Conservation (phyloP, 106 monocot genomes). For the Triglochin maritima region DNA sequence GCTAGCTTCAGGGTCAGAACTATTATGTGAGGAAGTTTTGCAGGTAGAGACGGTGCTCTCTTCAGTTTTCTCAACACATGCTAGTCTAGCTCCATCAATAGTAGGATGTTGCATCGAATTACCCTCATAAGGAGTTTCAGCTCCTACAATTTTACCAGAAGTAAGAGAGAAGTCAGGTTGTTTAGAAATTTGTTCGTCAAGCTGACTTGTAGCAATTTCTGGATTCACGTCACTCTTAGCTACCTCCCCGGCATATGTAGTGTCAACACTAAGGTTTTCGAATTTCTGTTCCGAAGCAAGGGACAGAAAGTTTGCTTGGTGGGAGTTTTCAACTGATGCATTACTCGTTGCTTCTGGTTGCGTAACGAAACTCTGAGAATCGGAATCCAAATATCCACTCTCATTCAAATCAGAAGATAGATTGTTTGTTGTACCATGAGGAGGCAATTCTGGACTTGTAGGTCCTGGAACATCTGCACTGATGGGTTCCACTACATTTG, state of each 20-base stretch:
- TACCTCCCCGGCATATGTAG: conserved; percentile 6
- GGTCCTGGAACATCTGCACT: too few relatives aligned
- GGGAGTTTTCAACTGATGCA: conserved; percentile 19
- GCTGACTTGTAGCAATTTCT: not conserved
- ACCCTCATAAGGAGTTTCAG: conserved; percentile 7
- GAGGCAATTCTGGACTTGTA: not conserved
- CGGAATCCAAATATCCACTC: conserved; percentile 10
- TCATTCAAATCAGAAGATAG: conserved; percentile 15
- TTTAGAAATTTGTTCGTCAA: conserved; percentile 11
- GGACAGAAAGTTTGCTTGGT: conserved; percentile 7
- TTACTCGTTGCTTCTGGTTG: conserved; percentile 5
- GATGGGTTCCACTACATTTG: too few relatives aligned
- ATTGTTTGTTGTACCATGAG: conserved; percentile 5
- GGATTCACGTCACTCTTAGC: conserved; percentile 11
- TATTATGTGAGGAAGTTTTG: not conserved
- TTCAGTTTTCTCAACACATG: not conserved
- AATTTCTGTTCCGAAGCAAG: not conserved
- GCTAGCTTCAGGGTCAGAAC: conserved; percentile 14
- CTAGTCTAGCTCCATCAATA: not conserved
- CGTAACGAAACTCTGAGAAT: conserved; percentile 1
- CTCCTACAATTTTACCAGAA: conserved; percentile 6
- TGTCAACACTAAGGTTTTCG: conserved; percentile 12
- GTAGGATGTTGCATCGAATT: conserved; percentile 8
- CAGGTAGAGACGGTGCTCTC: not conserved
- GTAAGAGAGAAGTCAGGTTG: conserved; percentile 5